Evolutionary conservation across 805 yeast species (phyloP).

Genomic region (Starmera caribaea): DNA sequence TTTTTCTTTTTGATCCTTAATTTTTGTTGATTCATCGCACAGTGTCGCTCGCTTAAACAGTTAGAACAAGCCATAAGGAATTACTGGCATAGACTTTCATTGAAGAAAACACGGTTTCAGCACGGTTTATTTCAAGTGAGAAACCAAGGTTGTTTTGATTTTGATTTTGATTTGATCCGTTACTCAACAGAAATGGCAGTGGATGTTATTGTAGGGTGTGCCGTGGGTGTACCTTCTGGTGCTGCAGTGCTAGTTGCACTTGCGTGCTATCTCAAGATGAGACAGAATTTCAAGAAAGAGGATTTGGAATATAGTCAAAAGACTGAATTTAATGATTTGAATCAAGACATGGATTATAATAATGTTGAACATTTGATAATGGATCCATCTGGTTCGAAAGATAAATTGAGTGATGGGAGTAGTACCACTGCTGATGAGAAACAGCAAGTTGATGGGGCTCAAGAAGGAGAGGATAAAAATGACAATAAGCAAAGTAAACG

Average conservation of each 20-base stretch:
- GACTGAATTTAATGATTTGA: constrained; percentile 25
- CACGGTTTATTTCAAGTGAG: neutral
- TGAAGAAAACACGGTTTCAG: no score
- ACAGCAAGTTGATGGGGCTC: constrained; percentile 1
- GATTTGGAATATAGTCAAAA: constrained; percentile 20
- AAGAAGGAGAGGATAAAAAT: constrained; percentile 1
- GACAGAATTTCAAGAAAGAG: constrained; percentile 28
- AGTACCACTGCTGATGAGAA: constrained; percentile 1
- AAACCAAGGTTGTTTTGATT: neutral
- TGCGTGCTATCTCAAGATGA: constrained; percentile 29
- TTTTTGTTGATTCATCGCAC: no score
- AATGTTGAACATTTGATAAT: constrained; percentile 18
- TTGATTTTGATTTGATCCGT: no score
- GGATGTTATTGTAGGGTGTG: constrained; percentile 38
- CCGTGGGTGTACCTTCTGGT: constrained; percentile 42
- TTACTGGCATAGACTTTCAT: no score
- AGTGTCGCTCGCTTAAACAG: no score
- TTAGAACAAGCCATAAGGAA: no score
- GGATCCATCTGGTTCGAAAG: neutral
- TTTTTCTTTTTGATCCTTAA: no score
- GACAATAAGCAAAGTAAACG: constrained; percentile 6
- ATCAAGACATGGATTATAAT: constrained; percentile 24
- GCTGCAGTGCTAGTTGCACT: constrained; percentile 26
- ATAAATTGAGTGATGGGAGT: neutral
- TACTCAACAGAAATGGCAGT: constrained; percentile 4